These are phyloP conservation scores for Carpinus fangiana DNA, from an alignment of 306 rosid genomes.

Conservation along the genomic window DNA sequence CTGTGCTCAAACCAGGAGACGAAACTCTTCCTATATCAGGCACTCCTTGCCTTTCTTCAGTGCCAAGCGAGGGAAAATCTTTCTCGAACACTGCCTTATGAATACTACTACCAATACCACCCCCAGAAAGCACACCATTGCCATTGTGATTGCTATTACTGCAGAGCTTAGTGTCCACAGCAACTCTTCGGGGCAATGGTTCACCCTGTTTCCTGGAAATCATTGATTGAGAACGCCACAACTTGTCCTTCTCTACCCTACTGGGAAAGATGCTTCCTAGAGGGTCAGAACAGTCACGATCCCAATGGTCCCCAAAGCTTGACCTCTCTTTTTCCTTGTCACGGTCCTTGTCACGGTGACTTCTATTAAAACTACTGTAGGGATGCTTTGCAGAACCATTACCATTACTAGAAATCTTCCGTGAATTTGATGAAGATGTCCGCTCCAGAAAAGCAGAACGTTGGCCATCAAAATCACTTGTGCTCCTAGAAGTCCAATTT, in stretches of 20 bases:
- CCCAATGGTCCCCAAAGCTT: slow-evolving; percentile 71
- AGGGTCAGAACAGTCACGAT: slow-evolving; percentile 67
- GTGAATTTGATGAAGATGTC: slow-evolving; percentile 73
- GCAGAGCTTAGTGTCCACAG: slow-evolving; percentile 53
- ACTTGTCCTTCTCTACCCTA: slow-evolving; percentile 77
- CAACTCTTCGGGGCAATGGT: slow-evolving; percentile 44
- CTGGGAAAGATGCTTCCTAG: slow-evolving; percentile 54
- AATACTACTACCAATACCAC: slow-evolving; percentile 48
- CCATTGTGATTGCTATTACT: slow-evolving; percentile 51
- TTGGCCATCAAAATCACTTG: slow-evolving; percentile 70
- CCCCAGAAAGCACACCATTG: slow-evolving; percentile 63
- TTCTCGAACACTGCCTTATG: slow-evolving; percentile 86
- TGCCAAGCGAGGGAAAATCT: slow-evolving; percentile 94
- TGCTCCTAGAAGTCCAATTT: slow-evolving; percentile 63
- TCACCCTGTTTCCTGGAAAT: slow-evolving; percentile 79
- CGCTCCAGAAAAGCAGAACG: slow-evolving; percentile 81
- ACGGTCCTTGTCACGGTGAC: slow-evolving; percentile 92
- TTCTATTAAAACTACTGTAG: slow-evolving; percentile 89
- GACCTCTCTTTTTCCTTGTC: slow-evolving; percentile 91
- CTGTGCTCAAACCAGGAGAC: slow-evolving; percentile 79
- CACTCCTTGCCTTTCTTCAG: slow-evolving; percentile 75
- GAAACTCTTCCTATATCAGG: slow-evolving; percentile 79
- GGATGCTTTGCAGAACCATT: slow-evolving; percentile 96
- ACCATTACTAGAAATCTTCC: slow-evolving; percentile 65
- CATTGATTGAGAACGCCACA: slow-evolving; percentile 85